Base-by-base conservation (phyloP, 2,329 filamentous ascomycete genomes). In the Aspergillus japonicus region DNA sequence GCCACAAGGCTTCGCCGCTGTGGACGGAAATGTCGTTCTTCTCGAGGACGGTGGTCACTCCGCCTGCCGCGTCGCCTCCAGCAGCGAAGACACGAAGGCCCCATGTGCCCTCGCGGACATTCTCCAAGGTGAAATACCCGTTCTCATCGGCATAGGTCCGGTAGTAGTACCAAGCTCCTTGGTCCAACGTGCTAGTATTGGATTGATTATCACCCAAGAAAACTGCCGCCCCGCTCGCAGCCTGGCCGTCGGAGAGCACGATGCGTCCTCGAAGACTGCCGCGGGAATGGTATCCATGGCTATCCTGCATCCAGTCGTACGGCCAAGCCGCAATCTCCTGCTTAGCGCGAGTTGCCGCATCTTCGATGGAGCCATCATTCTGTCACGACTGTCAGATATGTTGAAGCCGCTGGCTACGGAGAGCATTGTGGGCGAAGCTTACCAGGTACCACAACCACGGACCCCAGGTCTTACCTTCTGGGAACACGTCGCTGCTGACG, bases 91-190 rank as follows among this genome's bases (percentile, higher is more conserved):
- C 81, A 57, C 82, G 80, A 1, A 83, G 65, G 0, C 77, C 81
- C 61, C 82, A 83, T 2, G 71, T 74, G 0, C 75, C 80, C 0
- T 71, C 69, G 5, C 80, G 78, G 19, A 84, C 78, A 56, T 81
- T 64, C 3, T 69, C 61, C 58, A 84, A 77, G 12, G 67, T 66
- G 62, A 84, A 84, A 2, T 68, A 62, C 14, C 82, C 82, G 1
- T 74, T 50, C 0, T 64, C 66, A 55, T 80, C 78, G 1, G 82
- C 77, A 61, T 81, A 80, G 0, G 74, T 69, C 7, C 79, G 81
- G 68, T 83, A 83, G 68, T 84, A 83, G 69, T 82, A 82, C 21
- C 73, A 71, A 4, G 73, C 71, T 23, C 82, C 82, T 67, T 81
- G 78, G 52, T 82, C 80, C 0, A 83, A 72, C 7, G 80, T 75